phyloP scores from a whole-genome alignment of 345 rosid species.

The Euphorbia peplus region DNA sequence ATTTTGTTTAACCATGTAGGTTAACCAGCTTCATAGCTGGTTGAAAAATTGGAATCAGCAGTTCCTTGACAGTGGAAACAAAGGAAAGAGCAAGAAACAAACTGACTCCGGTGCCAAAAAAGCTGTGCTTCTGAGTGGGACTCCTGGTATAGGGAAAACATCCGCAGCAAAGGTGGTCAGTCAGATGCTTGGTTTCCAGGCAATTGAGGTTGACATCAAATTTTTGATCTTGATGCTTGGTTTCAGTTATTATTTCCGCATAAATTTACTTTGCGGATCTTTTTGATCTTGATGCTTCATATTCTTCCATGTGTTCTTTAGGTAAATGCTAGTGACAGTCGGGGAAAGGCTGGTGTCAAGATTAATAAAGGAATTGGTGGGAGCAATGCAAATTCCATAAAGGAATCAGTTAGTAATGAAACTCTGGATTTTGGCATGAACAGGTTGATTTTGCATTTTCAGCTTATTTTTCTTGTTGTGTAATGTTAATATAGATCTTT shows the following conservation, averaged over 20 bases:
- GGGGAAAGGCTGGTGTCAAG: slow-evolving; percentile 87
- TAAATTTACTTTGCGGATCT: slow-evolving; percentile 2
- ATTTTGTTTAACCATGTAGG: slow-evolving; percentile 41
- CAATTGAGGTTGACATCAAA: slow-evolving; percentile 61
- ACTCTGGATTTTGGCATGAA: slow-evolving; percentile 58
- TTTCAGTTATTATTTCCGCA: slow-evolving; percentile 10
- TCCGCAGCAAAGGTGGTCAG: slow-evolving; percentile 86
- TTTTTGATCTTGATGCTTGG: no score
- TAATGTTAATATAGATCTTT: background rate
- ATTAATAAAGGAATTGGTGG: slow-evolving; percentile 89
- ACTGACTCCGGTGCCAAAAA: slow-evolving; percentile 71
- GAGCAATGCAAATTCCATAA: slow-evolving; percentile 90
- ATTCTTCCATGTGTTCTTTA: slow-evolving; percentile 18
- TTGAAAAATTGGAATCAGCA: slow-evolving; percentile 75
- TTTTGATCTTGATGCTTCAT: slow-evolving; percentile 1
- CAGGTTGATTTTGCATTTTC: slow-evolving; percentile 39
- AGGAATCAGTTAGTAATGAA: slow-evolving; percentile 93
- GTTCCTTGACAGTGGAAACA: slow-evolving; percentile 58
- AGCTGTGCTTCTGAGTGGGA: slow-evolving; percentile 83
- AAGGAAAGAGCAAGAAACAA: slow-evolving; percentile 70
- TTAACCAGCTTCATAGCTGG: slow-evolving; percentile 89
- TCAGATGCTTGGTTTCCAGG: slow-evolving; percentile 91
- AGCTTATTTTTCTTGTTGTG: background rate
- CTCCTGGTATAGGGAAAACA: slow-evolving; percentile 98
- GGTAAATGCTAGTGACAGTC: slow-evolving; percentile 99